A percentile compares a stretch with the other conserved stretches of the same genome.
Conservation (phyloP, 1,284 basidiomycete genomes). For the Porogramme epimiltina region DNA sequence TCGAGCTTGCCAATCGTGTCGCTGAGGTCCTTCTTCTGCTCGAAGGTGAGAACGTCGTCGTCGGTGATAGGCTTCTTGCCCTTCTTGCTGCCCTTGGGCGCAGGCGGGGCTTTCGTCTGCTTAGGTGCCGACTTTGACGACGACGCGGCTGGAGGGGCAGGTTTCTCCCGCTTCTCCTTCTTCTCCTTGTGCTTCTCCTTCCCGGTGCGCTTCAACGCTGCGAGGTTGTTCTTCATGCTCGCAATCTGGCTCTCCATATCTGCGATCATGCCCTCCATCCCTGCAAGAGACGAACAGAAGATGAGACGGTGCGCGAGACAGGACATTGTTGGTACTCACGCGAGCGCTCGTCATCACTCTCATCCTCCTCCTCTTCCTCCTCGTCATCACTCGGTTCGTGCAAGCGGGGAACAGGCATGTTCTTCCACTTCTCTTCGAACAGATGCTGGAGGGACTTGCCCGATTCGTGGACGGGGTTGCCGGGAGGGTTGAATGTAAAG, state of each 20-base stretch:
- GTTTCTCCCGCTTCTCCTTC: slow-evolving; percentile 42
- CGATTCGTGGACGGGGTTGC: slow-evolving; percentile 84
- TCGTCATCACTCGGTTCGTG: slow-evolving; percentile 53
- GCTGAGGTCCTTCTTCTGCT: slow-evolving; percentile 95
- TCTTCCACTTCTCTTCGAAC: slow-evolving; percentile 92
- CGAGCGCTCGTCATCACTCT: slow-evolving; percentile 43
- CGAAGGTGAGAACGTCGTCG: slow-evolving; percentile 79
- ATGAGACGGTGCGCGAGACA: background rate
- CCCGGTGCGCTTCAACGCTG: slow-evolving; percentile 52
- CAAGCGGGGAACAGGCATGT: slow-evolving; percentile 64
- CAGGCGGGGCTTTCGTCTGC: slow-evolving; percentile 44
- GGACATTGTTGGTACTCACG: slow-evolving; percentile 44
- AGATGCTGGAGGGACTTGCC: slow-evolving; percentile 81
- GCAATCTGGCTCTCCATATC: slow-evolving; percentile 77
- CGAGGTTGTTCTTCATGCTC: slow-evolving; percentile 65
- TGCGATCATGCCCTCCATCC: slow-evolving; percentile 60
- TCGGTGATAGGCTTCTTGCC: slow-evolving; percentile 47
- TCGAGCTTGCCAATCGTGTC: slow-evolving; percentile 87
- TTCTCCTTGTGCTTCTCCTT: slow-evolving; percentile 69
- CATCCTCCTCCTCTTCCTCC: slow-evolving; percentile 48
- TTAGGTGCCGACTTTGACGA: slow-evolving; percentile 56
- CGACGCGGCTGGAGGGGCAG: slow-evolving; percentile 51
- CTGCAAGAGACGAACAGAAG: slow-evolving; percentile 2
- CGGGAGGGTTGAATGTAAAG: slow-evolving; percentile 88
- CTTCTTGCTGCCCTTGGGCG: slow-evolving; percentile 43